Evolutionary conservation across 2,329 filamentous ascomycete genomes (phyloP), one percentile per base, ranked within the genome.

Genomic region (Catunica adiposa): DNA sequence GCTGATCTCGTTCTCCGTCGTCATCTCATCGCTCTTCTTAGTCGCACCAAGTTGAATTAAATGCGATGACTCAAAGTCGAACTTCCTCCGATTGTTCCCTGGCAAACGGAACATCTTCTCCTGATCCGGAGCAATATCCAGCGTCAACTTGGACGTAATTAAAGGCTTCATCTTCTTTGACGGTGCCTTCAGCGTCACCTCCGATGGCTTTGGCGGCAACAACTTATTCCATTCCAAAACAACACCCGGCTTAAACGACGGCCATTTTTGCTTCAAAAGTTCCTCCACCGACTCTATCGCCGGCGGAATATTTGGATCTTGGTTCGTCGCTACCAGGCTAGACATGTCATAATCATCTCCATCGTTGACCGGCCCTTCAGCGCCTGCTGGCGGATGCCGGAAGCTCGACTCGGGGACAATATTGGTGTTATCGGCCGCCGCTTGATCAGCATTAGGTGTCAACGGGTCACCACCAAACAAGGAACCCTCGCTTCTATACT

Each of bases 71-170:
- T 77, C 72, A 2, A 67, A 68, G 26, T 77, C 72, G 50, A 78
- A 71, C 23, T 81, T 67, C 25, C 76, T 77, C 3, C 54, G 54
- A 50, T 79, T 77, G 38, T 37, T 51, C n/a, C 40, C 54, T 5
- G 55, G 50, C n/a, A 90, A 79, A 56, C 82, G 81, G 66, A 97
- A 98, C 25, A 78, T 74, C 62, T 89, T 88, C 66, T 94, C 87
- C 61, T 94, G 86, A 62, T 97, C 92, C 50, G 79, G 76, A 2
- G 86, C 84, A 34, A 97, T 72, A 59, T 98, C 92, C 14, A 98
- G 74, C 59, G 81, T 89, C 56, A 95, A 76, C 68, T 98, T 98
- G 20, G 84, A 89, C 0, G 89, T 88, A 3, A 89, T 77, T 2
- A 97, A 75, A 15, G 86, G 75, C 67, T 89, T 92, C 0, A 89